Percentiles rank a stretch among this genome's conserved stretches.
These are phyloP conservation scores for Aspergillus awamori DNA, from an alignment of 2,329 filamentous ascomycete genomes.

Conservation along the genomic window DNA sequence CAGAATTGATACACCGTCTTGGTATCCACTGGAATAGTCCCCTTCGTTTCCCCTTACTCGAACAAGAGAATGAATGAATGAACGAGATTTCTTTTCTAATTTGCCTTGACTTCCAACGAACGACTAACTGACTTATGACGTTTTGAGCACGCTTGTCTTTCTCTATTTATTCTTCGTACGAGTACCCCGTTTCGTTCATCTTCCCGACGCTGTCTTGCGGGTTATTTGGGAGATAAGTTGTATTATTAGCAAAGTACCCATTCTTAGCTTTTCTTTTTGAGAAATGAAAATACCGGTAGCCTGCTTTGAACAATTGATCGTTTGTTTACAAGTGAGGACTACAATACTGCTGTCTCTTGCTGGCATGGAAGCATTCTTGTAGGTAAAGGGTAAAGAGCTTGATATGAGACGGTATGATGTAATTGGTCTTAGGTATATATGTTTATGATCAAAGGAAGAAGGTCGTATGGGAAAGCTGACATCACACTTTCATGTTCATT, in stretches of 20 bases:
- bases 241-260: too few species aligned
- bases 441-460: background rate
- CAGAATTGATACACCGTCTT: too few species aligned
- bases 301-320: background rate
- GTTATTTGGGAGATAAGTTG: background rate
- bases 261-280: background rate
- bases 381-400: too few species aligned
- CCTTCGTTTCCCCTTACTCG: too few species aligned
- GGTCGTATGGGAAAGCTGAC: background rate
- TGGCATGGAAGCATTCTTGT: too few species aligned
- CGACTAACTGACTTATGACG: background rate
- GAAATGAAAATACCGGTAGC: background rate
- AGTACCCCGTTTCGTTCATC: background rate
- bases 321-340: background rate
- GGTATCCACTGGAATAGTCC: too few species aligned
- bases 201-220: background rate
- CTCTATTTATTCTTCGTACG: background rate
- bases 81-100: background rate
- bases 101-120: background rate
- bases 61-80: slow-evolving; percentile 6
- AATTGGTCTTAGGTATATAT: too few species aligned
- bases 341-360: too few species aligned
- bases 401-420: too few species aligned
- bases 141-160: slow-evolving; percentile 10
- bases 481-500: slow-evolving; percentile 3